Percentiles rank a stretch among this genome's conserved stretches.
Evolutionary conservation across 805 yeast genomes (phyloP).

Genomic region (Saccharomycopsis amapae): DNA sequence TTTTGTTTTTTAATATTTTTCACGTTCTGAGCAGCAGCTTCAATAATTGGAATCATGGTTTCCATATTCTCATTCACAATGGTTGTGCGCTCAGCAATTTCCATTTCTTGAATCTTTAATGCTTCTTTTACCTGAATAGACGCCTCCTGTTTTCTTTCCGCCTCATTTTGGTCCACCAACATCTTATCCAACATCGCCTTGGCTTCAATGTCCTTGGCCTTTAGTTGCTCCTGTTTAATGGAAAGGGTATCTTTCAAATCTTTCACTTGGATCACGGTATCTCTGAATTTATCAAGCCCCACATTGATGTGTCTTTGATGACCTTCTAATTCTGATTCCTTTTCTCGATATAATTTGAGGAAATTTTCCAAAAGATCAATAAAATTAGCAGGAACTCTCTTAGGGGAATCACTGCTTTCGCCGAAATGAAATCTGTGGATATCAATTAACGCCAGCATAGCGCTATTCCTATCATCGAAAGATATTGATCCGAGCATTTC

Average conservation of each 20-base stretch:
- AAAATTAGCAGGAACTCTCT: slow-evolving; percentile 47
- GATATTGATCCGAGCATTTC: slow-evolving; percentile 41
- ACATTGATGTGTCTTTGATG: slow-evolving; percentile 62
- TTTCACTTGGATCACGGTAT: slow-evolving; percentile 67
- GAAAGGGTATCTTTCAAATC: slow-evolving; percentile 49
- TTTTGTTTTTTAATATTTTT: slow-evolving; percentile 89
- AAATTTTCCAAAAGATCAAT: slow-evolving; percentile 45
- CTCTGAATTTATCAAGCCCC: slow-evolving; percentile 71
- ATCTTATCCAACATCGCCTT: slow-evolving; percentile 62
- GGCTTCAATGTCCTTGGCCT: slow-evolving; percentile 60
- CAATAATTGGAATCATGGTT: slow-evolving; percentile 57
- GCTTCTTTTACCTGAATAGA: slow-evolving; percentile 69
- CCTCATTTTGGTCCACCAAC: slow-evolving; percentile 82
- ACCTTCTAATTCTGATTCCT: slow-evolving; percentile 47
- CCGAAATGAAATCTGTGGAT: slow-evolving; percentile 34
- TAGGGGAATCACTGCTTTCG: slow-evolving; percentile 2
- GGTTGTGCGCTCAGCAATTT: slow-evolving; percentile 46
- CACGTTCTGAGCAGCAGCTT: slow-evolving; percentile 73
- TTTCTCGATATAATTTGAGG: slow-evolving; percentile 33
- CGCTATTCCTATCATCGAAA: slow-evolving; percentile 43
- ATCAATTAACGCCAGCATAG: slow-evolving; percentile 40
- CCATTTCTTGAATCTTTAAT: slow-evolving; percentile 57
- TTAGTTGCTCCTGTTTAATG: slow-evolving; percentile 42
- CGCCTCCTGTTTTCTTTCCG: slow-evolving; percentile 84
- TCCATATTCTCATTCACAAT: slow-evolving; percentile 59